Evolutionary conservation across 2,329 filamentous ascomycete genomes (phyloP).

Genomic region (Microcyclosporella mali): DNA sequence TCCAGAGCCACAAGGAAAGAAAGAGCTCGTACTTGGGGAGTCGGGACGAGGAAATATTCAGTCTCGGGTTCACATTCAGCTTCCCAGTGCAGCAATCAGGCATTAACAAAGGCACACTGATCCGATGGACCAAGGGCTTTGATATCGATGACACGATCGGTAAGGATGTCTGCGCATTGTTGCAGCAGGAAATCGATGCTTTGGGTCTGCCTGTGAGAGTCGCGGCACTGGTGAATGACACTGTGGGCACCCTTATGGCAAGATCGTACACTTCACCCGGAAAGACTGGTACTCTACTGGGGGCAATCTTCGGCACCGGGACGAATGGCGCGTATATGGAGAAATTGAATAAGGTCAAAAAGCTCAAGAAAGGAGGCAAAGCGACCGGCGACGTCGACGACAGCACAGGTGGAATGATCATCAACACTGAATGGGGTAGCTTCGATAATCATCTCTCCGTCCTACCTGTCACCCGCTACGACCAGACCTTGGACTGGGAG

Average conservation of each 20-base stretch:
- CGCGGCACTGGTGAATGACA: slow-evolving; percentile 95
- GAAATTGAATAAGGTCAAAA: slow-evolving; percentile 78
- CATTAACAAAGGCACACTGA: slow-evolving; percentile 90
- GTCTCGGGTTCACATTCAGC: slow-evolving; percentile 96
- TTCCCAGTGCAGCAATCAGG: slow-evolving; percentile 92
- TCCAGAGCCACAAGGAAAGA: slow-evolving; percentile 53
- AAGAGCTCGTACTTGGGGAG: slow-evolving; percentile 40
- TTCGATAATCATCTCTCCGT: slow-evolving; percentile 92
- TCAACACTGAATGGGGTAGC: slow-evolving; percentile 98
- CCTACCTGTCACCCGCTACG: slow-evolving; percentile 78
- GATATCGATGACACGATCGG: slow-evolving; percentile 92
- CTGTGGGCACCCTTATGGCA: slow-evolving; percentile 95
- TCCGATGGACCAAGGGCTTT: slow-evolving; percentile 98
- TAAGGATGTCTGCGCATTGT: slow-evolving; percentile 84
- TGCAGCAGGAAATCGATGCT: slow-evolving; percentile 84
- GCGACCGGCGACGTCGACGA: slow-evolving; percentile 60
- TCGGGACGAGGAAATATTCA: slow-evolving; percentile 73
- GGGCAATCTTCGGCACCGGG: slow-evolving; percentile 94
- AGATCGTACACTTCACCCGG: slow-evolving; percentile 89
- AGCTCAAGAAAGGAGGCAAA: slow-evolving; percentile 49
- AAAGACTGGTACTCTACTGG: slow-evolving; percentile 79
- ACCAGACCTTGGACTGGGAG: slow-evolving; percentile 67
- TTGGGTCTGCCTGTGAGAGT: slow-evolving; percentile 84
- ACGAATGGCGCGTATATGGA: slow-evolving; percentile 98
- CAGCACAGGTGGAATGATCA: slow-evolving; percentile 86